A percentile compares a stretch with the other conserved stretches of the same genome.
phyloP scores from a whole-genome alignment of 2,329 filamentous ascomycete genomes.

The Macrophomina tecta region DNA sequence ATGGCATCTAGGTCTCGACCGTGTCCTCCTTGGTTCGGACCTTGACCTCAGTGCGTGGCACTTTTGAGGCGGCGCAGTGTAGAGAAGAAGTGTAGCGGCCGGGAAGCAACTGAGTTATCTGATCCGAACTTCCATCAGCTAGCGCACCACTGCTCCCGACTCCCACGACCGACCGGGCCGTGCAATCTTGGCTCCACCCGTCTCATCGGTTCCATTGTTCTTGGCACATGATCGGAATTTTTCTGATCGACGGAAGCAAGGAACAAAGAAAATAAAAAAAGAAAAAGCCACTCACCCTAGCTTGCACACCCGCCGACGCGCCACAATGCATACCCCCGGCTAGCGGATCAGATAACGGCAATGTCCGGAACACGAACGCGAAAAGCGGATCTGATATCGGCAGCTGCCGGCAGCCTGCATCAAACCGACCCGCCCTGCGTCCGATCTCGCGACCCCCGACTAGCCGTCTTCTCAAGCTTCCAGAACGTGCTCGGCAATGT shows the following conservation, averaged over 20 bases:
- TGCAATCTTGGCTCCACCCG: neutral
- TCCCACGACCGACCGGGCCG: neutral
- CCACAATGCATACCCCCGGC: neutral
- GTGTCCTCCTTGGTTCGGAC: no score
- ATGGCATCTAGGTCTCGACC: no score
- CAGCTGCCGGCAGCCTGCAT: neutral
- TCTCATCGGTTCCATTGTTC: no score
- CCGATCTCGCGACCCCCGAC: neutral
- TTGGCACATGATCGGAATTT: no score
- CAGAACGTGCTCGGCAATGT: neutral
- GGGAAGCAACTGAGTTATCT: slow-evolving; percentile 12
- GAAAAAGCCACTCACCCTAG: neutral
- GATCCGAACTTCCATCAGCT: neutral
- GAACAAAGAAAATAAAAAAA: neutral
- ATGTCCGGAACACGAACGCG: slow-evolving; percentile 6
- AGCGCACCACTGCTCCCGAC: neutral
- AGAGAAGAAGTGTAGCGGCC: neutral
- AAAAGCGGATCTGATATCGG: slow-evolving; percentile 24
- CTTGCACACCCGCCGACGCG: neutral
- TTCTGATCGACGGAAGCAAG: neutral
- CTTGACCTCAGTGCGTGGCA: no score
- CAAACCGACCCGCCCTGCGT: neutral
- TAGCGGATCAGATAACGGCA: slow-evolving; percentile 27
- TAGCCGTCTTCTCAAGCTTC: neutral
- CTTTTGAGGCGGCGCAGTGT: neutral